Evolutionary conservation across 2,329 filamentous ascomycete genomes (phyloP).

Genomic region (Penicillium sp.): DNA sequence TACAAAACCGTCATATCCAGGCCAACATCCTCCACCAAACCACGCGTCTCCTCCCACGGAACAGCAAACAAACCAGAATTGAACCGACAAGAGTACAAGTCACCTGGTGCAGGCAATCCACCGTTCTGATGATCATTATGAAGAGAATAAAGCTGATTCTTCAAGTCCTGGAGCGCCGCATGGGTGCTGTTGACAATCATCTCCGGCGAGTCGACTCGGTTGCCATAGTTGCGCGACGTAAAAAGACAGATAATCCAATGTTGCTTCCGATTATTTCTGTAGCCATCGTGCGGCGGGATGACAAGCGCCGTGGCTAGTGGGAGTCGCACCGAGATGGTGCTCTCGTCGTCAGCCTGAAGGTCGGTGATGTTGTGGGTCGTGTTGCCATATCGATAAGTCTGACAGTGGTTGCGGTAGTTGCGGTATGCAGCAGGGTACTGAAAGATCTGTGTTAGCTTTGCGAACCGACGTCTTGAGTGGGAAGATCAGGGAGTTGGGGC

Average conservation of each 20-base stretch:
- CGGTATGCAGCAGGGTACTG: conserved; percentile 51
- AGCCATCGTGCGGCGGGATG: conserved; percentile 48
- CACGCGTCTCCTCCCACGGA: conserved; percentile 49
- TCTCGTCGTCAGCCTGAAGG: neutral
- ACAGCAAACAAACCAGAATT: conserved; percentile 57
- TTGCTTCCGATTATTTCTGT: conserved; percentile 20
- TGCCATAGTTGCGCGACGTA: conserved; percentile 50
- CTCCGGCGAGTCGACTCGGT: conserved; percentile 32
- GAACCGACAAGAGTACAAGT: conserved; percentile 51
- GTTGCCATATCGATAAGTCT: conserved; percentile 4
- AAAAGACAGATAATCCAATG: conserved; percentile 60
- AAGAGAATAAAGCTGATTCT: conserved; percentile 37
- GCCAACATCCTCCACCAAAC: conserved; percentile 40
- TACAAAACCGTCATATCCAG: conserved; percentile 35
- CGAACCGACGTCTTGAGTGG: neutral
- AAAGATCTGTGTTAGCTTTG: neutral
- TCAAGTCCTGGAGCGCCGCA: conserved; percentile 47
- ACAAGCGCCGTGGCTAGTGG: conserved; percentile 50
- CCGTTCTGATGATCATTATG: conserved; percentile 1
- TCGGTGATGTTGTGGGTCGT: conserved; percentile 5
- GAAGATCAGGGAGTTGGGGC: neutral
- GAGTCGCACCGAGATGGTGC: conserved; percentile 14
- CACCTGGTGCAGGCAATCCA: conserved; percentile 19
- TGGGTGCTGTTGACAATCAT: conserved; percentile 50
- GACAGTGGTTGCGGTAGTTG: conserved; percentile 49